Conservation (phyloP, 2,329 filamentous ascomycete species). For the Ophioceras dolichostomum region DNA sequence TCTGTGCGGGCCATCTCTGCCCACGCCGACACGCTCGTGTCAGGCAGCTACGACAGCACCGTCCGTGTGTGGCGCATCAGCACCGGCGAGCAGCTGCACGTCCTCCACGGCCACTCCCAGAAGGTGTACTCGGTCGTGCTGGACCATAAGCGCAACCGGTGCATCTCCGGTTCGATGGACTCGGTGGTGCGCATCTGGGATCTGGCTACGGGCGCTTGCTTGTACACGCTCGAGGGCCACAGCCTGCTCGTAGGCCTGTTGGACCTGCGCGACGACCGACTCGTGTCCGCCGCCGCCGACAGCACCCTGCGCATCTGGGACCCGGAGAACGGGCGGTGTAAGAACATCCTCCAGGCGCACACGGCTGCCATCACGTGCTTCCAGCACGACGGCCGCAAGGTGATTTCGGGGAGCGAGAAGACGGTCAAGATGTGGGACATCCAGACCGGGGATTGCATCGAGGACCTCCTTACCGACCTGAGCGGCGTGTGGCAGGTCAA, state of each 20-base stretch:
- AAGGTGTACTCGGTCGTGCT: conserved; percentile 98
- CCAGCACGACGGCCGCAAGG: conserved; percentile 92
- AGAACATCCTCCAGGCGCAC: conserved; percentile 80
- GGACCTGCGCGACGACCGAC: conserved; percentile 75
- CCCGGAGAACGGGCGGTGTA: conserved; percentile 82
- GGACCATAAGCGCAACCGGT: conserved; percentile 82
- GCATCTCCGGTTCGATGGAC: conserved; percentile 98
- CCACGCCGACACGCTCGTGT: conserved; percentile 89
- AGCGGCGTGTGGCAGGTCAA: conserved; percentile 99
- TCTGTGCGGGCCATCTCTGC: conserved; percentile 94
- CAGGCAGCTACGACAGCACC: conserved; percentile 90
- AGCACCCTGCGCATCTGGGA: conserved; percentile 96
- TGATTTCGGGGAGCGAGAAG: conserved; percentile 90
- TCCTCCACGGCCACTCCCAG: conserved; percentile 73
- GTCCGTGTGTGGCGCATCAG: conserved; percentile 97
- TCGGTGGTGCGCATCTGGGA: conserved; percentile 98
- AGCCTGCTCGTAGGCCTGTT: conserved; percentile 83
- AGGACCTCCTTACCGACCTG: conserved; percentile 84
- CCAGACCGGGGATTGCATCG: conserved; percentile 78
- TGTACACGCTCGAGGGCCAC: conserved; percentile 89
- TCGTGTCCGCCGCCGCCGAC: conserved; percentile 92
- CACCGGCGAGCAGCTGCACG: conserved; percentile 76
- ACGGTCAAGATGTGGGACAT: conserved; percentile 99
- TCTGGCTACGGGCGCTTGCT: conserved; percentile 68
- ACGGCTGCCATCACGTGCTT: conserved; percentile 98